Evolutionary conservation across 345 rosid genomes (phyloP), one percentile per base, ranked within the genome.

Genomic region (Melaleuca quinquenervia): DNA sequence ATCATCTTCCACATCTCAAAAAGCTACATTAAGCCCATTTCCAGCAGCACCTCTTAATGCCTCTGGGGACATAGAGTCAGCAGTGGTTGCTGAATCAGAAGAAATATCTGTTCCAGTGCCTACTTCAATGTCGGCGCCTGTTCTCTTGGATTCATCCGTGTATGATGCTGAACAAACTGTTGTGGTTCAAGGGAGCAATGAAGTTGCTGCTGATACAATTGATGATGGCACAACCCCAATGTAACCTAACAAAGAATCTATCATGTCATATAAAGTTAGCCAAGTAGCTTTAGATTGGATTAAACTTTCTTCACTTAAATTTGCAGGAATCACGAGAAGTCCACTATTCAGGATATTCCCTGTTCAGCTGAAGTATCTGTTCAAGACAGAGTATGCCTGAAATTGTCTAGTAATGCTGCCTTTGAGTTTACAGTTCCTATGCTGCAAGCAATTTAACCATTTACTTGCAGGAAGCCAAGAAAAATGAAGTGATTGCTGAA

Each of bases 1-100:
- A 83, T 78, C 93, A 82, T 85, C 92, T 58, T 84, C 89, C 44
- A 53, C 87, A 83, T 87, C 88, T 85, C 90, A 83, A 56, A 92
- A 86, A 87, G 89, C 88, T 87, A 89, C 91, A 55, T 93, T 93
- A 70, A 94, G 94, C 89, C 95, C 95, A 82, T 89, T 90, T 86
- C 87, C 90, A 52, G 92, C 86, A 54, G 90, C 82, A 24, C 94
- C 93, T 85, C 86, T 87, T 87, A 87, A 89, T 90, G 87, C 93
- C 56, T 29, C 84, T 13, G 53, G 41, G 70, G 85, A 58, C 80
- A 24, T 52, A 44, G 85, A 84, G 49, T 62, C 85, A 32, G 85
- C 78, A 41, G 52, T 41, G 36, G 74, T 48, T 84, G 50, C 44
- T 55, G 51, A 45, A 44, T 44, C 70, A 82, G 83, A 86, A 87